Percentiles rank a stretch among this genome's conserved stretches.
These are phyloP conservation scores for Mortierella sp. DNA, from an alignment of 371 early-diverging fungal genomes.

Conservation along the genomic window DNA sequence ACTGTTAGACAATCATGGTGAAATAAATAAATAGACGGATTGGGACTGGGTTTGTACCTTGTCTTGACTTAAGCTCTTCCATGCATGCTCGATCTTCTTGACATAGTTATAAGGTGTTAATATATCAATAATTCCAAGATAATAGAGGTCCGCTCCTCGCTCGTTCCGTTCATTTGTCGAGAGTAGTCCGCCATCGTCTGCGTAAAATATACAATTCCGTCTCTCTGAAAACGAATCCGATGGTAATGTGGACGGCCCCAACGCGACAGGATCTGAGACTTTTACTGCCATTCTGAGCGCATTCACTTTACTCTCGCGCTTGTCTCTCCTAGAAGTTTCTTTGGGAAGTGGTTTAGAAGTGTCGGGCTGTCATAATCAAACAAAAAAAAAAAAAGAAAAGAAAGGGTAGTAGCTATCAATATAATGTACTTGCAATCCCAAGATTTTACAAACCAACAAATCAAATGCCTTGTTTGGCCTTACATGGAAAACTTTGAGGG, in stretches of 20 bases:
- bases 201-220: conserved; percentile 82
- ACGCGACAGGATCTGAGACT: conserved; percentile 73
- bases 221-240: conserved; percentile 65
- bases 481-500: conserved; percentile 84
- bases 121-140: conserved; percentile 96
- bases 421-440: not conserved
- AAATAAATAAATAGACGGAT: not conserved
- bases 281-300: conserved; percentile 77
- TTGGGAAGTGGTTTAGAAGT: conserved; percentile 58
- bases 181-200: conserved; percentile 90
- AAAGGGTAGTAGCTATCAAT: not conserved
- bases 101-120: conserved; percentile 90
- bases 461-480: not conserved
- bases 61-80: conserved; percentile 85
- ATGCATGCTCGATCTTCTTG: conserved; percentile 89
- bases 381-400: not conserved
- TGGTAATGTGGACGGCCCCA: conserved; percentile 66
- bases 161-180: conserved; percentile 80
- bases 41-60: conserved; percentile 57
- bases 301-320: conserved; percentile 71
- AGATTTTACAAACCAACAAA: not conserved
- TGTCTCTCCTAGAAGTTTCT: conserved; percentile 57
- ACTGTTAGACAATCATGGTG: not conserved
- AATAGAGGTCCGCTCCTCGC: conserved; percentile 82
- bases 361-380: conserved; percentile 57